These are phyloP conservation scores for Colletotrichum agaves DNA, from an alignment of 2,329 filamentous ascomycete species.

Conservation along the genomic window DNA sequence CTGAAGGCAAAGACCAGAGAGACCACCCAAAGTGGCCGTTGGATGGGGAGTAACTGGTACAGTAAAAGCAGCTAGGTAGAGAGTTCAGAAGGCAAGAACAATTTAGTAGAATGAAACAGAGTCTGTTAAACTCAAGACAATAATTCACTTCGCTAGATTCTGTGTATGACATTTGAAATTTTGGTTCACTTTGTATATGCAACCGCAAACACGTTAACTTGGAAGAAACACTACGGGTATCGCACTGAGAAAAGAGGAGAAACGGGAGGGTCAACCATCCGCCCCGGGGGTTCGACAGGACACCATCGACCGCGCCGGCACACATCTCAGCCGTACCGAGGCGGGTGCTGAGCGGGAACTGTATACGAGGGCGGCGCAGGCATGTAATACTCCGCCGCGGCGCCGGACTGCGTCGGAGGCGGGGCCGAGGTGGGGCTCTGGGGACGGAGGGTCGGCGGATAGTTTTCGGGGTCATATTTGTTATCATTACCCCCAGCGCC, in stretches of 20 bases:
- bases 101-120: too few species aligned
- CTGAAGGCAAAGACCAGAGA: too few species aligned
- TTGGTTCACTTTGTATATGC: background rate
- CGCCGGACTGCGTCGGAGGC: background rate
- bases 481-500: background rate
- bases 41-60: too few species aligned
- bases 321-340: slow-evolving; percentile 11
- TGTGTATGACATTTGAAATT: too few species aligned
- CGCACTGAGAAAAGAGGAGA: slow-evolving; percentile 6
- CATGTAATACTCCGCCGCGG: slow-evolving; percentile 32
- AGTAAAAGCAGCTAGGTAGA: too few species aligned
- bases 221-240: background rate
- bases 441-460: slow-evolving; percentile 1
- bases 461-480: slow-evolving; percentile 32
- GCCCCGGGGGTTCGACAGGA: too few species aligned
- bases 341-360: slow-evolving; percentile 25
- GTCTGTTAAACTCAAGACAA: too few species aligned
- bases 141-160: too few species aligned
- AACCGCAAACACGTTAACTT: background rate
- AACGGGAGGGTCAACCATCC: background rate
- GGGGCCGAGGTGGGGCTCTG: slow-evolving; percentile 4
- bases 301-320: background rate
- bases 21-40: too few species aligned
- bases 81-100: too few species aligned
- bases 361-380: slow-evolving; percentile 25